Evolutionary conservation across 208 protist species (phyloP).

Genomic region (Porcisia deanei): DNA sequence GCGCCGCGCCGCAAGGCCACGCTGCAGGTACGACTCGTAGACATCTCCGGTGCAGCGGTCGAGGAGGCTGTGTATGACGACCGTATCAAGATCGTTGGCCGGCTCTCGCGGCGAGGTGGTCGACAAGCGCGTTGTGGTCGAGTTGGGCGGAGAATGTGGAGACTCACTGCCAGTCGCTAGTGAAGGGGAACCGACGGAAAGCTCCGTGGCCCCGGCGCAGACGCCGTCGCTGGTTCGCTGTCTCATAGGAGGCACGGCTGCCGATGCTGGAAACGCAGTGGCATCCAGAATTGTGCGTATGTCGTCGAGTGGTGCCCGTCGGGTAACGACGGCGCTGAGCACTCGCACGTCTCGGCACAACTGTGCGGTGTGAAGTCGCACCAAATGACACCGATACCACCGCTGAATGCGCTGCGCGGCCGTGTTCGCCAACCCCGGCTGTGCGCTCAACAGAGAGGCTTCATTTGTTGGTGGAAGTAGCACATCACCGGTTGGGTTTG

Average conservation of each 20-base stretch:
- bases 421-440: neutral
- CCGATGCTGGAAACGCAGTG: neutral
- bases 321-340: constrained; percentile 23
- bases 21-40: constrained; percentile 27
- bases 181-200: neutral
- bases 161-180: neutral
- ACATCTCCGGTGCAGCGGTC: constrained; percentile 43
- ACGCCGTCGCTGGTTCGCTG: neutral
- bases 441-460: neutral
- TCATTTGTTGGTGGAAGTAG: neutral
- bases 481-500: neutral
- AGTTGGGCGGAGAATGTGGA: neutral
- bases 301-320: constrained; percentile 18
- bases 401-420: constrained; percentile 21
- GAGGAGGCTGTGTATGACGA: constrained; percentile 21
- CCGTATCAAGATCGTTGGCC: neutral
- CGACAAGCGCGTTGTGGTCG: neutral
- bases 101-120: neutral
- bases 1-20: constrained; percentile 27
- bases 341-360: constrained; percentile 22
- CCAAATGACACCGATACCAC: constrained; percentile 18
- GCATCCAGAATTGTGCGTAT: constrained; percentile 11
- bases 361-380: constrained; percentile 1
- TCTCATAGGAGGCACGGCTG: neutral
- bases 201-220: neutral